phyloP scores from a whole-genome alignment of 2,329 filamentous ascomycete genomes.

The Apiospora rasikravindrae region DNA sequence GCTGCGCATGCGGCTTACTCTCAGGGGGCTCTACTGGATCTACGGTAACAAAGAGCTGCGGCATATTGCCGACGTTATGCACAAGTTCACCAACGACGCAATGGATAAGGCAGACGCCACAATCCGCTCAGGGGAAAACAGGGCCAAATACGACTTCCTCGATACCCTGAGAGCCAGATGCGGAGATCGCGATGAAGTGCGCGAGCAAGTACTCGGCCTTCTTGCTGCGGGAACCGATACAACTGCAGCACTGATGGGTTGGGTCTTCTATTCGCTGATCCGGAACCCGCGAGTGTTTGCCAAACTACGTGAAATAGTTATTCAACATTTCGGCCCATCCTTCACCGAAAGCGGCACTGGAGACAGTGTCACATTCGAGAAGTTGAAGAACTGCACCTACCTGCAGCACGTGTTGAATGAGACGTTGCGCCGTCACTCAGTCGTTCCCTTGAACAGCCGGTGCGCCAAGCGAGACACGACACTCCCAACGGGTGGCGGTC shows the following conservation, averaged over 20 bases:
- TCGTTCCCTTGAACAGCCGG: slow-evolving; percentile 4
- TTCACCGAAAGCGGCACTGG: slow-evolving; percentile 27
- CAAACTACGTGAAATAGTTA: slow-evolving; percentile 32
- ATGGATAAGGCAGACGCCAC: background rate
- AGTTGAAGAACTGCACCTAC: slow-evolving; percentile 48
- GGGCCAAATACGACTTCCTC: background rate
- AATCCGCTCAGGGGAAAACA: background rate
- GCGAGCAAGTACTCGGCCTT: slow-evolving; percentile 11
- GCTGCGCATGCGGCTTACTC: background rate
- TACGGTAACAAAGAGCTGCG: background rate
- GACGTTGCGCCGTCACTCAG: slow-evolving; percentile 27
- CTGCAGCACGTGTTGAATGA: slow-evolving; percentile 51
- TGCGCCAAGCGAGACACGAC: slow-evolving; percentile 38
- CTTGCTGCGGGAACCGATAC: slow-evolving; percentile 42
- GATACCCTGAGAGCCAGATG: background rate
- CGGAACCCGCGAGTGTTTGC: slow-evolving; percentile 33
- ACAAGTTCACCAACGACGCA: slow-evolving; percentile 1
- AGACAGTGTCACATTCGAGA: slow-evolving; percentile 41
- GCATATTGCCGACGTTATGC: background rate
- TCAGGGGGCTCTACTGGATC: background rate
- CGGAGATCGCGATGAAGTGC: slow-evolving; percentile 1
- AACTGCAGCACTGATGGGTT: slow-evolving; percentile 41
- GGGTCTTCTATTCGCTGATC: slow-evolving; percentile 33
- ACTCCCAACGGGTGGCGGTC: slow-evolving; percentile 53
- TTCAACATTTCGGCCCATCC: background rate